phyloP scores from a whole-genome alignment of 2,329 filamentous ascomycete species.

The Ramularia endophylla region DNA sequence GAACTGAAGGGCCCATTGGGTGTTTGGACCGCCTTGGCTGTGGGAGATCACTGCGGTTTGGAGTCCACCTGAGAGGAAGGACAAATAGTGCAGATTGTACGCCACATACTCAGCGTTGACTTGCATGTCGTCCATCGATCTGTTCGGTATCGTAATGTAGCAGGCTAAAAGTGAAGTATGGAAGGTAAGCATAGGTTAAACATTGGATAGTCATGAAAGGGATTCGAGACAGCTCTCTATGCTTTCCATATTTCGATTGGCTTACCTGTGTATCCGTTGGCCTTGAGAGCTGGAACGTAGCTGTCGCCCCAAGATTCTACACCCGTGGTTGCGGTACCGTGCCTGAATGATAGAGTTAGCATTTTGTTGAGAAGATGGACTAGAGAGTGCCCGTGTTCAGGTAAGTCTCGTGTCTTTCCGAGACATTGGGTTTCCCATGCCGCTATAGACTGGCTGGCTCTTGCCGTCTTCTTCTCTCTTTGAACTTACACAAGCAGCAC shows the following conservation, averaged over 20 bases:
- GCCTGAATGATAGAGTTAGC: too few relatives aligned
- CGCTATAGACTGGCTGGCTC: too few relatives aligned
- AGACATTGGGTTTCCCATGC: too few relatives aligned
- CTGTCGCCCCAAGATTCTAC: slow-evolving; percentile 25
- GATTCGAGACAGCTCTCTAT: too few relatives aligned
- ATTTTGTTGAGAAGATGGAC: too few relatives aligned
- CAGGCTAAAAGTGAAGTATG: too few relatives aligned
- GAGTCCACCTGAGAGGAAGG: slow-evolving; percentile 21
- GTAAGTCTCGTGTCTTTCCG: too few relatives aligned
- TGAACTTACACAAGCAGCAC: slow-evolving; percentile 23
- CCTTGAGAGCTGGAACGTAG: slow-evolving; percentile 24
- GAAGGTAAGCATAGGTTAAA: too few relatives aligned
- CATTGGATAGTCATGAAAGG: not conserved
- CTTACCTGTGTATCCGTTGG: slow-evolving; percentile 27
- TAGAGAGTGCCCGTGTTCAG: too few relatives aligned
- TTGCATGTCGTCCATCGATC: slow-evolving; percentile 30
- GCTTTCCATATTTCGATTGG: too few relatives aligned
- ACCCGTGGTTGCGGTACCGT: slow-evolving; percentile 27
- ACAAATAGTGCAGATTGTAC: slow-evolving; percentile 27
- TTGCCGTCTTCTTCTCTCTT: too few relatives aligned
- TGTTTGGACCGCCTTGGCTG: slow-evolving; percentile 27
- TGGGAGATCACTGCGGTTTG: slow-evolving; percentile 25
- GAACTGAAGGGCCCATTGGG: slow-evolving; percentile 29
- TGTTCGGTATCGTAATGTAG: slow-evolving; percentile 14
- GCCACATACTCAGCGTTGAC: slow-evolving; percentile 28